Evolutionary conservation across 148 eudicot genomes (phyloP).

Genomic region (Gaultheria prostrata): DNA sequence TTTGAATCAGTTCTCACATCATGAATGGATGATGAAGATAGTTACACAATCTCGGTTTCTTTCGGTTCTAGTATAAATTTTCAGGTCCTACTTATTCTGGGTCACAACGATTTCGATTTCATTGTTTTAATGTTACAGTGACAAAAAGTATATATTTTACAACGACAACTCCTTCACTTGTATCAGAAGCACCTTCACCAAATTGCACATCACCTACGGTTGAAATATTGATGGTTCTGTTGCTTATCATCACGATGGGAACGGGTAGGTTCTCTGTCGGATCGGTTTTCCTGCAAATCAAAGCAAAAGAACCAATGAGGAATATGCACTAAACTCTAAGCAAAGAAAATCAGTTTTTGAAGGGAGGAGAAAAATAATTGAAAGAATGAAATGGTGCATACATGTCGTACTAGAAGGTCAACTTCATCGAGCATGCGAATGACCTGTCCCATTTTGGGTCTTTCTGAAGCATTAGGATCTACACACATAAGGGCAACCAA

Average conservation of each 20-base stretch:
- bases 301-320: not conserved
- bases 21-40: not conserved
- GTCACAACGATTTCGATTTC: not conserved
- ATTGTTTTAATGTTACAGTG: not conserved
- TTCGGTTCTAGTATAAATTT: not conserved
- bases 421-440: conserved; percentile 83
- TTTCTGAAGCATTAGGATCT: conserved; percentile 66
- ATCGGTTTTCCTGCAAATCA: conserved; percentile 52
- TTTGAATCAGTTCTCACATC: not conserved
- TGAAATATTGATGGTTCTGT: conserved; percentile 23
- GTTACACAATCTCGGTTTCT: not conserved
- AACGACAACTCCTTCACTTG: conserved; percentile 39
- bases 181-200: conserved; percentile 39
- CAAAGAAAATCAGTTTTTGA: not conserved
- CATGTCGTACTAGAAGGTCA: conserved; percentile 59
- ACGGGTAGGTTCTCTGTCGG: conserved; percentile 42
- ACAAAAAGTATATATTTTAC: not conserved
- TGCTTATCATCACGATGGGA: conserved; percentile 34
- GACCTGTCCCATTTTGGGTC: conserved; percentile 83
- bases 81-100: not conserved
- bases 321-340: not conserved
- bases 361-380: not conserved
- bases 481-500: conserved; percentile 72
- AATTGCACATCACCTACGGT: conserved; percentile 31
- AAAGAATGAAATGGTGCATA: conserved; percentile 27